Conservation (phyloP, 352 stramenopile genomes). For the Globisporangium lucens region DNA sequence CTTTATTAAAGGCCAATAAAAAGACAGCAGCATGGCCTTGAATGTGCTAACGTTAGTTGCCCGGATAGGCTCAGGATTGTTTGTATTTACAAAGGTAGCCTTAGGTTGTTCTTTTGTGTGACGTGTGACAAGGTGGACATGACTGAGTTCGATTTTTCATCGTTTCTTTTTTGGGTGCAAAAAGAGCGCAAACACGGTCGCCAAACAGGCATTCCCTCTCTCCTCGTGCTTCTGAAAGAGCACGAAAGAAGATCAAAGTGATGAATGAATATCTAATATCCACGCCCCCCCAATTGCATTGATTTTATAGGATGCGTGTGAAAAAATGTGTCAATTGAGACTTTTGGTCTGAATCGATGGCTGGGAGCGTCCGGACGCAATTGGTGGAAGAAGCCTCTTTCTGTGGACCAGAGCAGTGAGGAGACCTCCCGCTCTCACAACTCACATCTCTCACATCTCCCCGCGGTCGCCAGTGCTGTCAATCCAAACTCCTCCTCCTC, state of each 20-base stretch:
- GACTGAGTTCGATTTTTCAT: slow-evolving; percentile 1
- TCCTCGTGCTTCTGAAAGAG: no score
- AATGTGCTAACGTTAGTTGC: background rate
- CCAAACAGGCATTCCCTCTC: background rate
- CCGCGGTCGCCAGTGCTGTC: slow-evolving; percentile 3
- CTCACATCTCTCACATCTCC: background rate
- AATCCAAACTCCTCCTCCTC: background rate
- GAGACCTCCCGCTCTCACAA: slow-evolving; percentile 2
- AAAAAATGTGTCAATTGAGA: background rate
- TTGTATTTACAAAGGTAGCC: background rate
- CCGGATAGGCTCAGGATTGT: background rate
- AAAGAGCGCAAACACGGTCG: background rate
- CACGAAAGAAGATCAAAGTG: background rate
- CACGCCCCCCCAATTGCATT: background rate
- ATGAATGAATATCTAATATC: background rate
- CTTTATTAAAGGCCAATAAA: background rate
- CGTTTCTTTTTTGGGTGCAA: background rate
- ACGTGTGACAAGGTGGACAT: slow-evolving; percentile 1
- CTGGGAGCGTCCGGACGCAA: background rate
- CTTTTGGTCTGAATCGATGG: background rate
- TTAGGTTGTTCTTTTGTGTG: background rate
- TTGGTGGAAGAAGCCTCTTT: background rate
- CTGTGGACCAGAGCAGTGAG: background rate
- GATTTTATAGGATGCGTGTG: background rate
- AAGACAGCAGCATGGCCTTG: no score